Conservation (phyloP, 805 yeast species). For the Yamadazyma insecticola region DNA sequence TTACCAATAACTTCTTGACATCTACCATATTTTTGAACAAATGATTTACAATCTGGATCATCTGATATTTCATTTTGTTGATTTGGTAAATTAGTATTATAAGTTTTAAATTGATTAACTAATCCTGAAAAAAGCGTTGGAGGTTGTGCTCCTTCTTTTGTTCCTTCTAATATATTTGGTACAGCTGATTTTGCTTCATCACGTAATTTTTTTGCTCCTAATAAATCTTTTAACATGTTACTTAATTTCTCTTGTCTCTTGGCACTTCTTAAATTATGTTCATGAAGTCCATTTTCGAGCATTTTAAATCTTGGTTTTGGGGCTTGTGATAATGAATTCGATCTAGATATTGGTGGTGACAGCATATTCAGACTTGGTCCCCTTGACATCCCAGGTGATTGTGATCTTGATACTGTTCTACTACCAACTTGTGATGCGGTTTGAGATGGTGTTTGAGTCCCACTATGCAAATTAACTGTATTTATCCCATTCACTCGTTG, state of each 20-base stretch:
- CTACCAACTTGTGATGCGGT: no score
- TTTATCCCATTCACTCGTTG: no score
- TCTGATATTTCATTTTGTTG: slow-evolving; percentile 12
- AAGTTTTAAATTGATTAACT: slow-evolving; percentile 49
- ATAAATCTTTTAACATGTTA: slow-evolving; percentile 68
- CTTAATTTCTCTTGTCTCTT: slow-evolving; percentile 74
- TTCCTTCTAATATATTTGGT: slow-evolving; percentile 46
- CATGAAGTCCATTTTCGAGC: slow-evolving; percentile 70
- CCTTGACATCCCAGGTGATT: neutral
- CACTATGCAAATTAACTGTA: no score
- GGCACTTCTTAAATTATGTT: slow-evolving; percentile 71
- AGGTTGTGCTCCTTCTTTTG: slow-evolving; percentile 32
- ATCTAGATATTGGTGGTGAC: slow-evolving; percentile 16
- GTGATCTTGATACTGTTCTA: no score
- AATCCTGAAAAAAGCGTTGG: slow-evolving; percentile 71
- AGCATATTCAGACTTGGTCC: no score
- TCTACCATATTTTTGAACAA: slow-evolving; percentile 85
- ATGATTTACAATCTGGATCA: slow-evolving; percentile 37
- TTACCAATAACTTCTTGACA: slow-evolving; percentile 94
- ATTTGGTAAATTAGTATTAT: no score
- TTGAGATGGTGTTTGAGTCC: no score
- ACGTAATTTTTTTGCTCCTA: slow-evolving; percentile 69
- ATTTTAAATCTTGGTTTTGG: slow-evolving; percentile 49
- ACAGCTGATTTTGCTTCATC: slow-evolving; percentile 72
- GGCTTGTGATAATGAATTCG: slow-evolving; percentile 5